Percentiles rank a stretch among this genome's conserved stretches.
These are phyloP conservation scores for Aspergillaceae sp. DNA, from an alignment of 2,329 filamentous ascomycete species.

Conservation along the genomic window DNA sequence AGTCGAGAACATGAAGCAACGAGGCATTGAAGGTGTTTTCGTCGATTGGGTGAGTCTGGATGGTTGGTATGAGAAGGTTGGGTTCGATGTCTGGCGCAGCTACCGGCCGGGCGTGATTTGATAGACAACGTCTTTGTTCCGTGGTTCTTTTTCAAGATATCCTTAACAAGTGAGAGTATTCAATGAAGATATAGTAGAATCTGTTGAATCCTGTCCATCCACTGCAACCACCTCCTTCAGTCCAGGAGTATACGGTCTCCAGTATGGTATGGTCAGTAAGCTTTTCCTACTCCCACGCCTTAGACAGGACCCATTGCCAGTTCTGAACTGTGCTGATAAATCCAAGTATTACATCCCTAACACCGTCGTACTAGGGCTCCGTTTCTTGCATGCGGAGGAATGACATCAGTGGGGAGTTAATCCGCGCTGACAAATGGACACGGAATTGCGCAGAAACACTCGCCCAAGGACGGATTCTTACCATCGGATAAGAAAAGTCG, in stretches of 20 bases:
- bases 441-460: background rate
- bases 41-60: constrained; percentile 38
- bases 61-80: constrained; percentile 39
- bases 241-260: too few relatives aligned
- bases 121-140: background rate
- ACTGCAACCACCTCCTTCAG: too few relatives aligned
- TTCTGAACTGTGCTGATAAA: too few relatives aligned
- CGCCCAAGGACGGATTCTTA: too few relatives aligned
- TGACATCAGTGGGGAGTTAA: background rate
- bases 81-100: constrained; percentile 33
- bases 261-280: too few relatives aligned
- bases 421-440: background rate
- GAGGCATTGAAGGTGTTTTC: constrained; percentile 36
- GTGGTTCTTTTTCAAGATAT: background rate
- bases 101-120: constrained; percentile 28
- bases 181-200: background rate
- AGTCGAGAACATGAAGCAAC: constrained; percentile 35
- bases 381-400: background rate
- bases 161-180: background rate
- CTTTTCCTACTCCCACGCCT: too few relatives aligned
- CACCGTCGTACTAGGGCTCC: too few relatives aligned
- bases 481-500: background rate
- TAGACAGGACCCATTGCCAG: too few relatives aligned
- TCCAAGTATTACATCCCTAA: background rate
- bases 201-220: too few relatives aligned